Base-by-base conservation (phyloP, 1,284 basidiomycete genomes). In the Papiliotrema fonsecae region DNA sequence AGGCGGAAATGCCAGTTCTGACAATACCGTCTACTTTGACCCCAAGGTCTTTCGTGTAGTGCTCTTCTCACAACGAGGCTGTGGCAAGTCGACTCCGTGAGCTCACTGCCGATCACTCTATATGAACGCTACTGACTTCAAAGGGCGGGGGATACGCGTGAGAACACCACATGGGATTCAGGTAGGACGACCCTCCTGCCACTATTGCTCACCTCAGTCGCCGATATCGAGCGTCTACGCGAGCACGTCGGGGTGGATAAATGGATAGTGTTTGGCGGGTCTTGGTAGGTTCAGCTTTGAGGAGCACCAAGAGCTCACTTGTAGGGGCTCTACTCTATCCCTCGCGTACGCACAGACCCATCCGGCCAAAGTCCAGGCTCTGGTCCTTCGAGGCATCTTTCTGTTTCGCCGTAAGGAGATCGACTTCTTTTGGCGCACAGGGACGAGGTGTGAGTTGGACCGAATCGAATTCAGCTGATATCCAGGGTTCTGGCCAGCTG, bases 131-230 rank as follows among this genome's bases (percentile, higher is more conserved):
- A 11, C 18, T 22, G 13, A 39, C 10, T 18, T 51, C 46, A 14
- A 50, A 87, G 85, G 67, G 79, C 75, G 39, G 88, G 89, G 10
- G 86, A 77, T 31, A 73, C 87, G 1, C 83, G 87, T 57, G 84
- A 91, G 54, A 97, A 97, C 72, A 96, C 89, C 2, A 97, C 92
- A 1, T 94, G 89, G 90, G 86, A 93, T 67, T 81, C 97, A 26
- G 57, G 60, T 56, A 24, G 22, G 59, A 46, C 22, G 16, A 4
- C 22, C 6, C 21, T 14, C 14, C 32, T 24, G 18, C 27, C 11
- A 13, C 18, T 19, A 5, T 2, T 9, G 25, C 44, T 56, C 37
- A 47, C 31, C 2, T 21, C 19, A 51, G 89, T 97, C 18, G 84
- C 81, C 54, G 93, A 97, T 65, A 84, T 91, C 13, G 92, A 97